These are phyloP conservation scores for Cordyceps cateniannulata DNA, from an alignment of 2,329 filamentous ascomycete genomes.

Conservation along the genomic window DNA sequence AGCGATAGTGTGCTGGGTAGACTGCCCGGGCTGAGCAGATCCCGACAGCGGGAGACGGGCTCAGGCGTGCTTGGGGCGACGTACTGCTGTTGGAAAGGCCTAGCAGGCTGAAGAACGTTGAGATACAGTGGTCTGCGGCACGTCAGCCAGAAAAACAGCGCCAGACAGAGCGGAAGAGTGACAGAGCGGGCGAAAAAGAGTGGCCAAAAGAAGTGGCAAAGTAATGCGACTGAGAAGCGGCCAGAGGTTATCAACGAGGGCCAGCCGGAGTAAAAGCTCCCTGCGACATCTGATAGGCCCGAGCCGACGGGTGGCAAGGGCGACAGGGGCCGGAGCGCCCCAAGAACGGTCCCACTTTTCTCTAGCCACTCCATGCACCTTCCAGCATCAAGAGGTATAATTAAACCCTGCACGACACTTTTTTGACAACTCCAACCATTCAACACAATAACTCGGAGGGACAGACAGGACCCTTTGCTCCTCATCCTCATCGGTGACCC, in stretches of 20 bases:
- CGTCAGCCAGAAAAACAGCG: background rate
- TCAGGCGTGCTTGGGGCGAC: background rate
- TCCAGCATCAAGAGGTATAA: background rate
- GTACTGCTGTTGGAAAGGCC: background rate
- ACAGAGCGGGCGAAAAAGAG: background rate
- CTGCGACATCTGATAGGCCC: conserved; percentile 1
- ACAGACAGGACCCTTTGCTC: background rate
- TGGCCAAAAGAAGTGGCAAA: background rate
- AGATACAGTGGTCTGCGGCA: background rate
- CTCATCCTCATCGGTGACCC: background rate
- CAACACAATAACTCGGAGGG: background rate
- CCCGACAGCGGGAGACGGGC: too few relatives aligned
- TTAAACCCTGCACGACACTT: background rate
- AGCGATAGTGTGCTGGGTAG: background rate
- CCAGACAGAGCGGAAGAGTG: background rate
- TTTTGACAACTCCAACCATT: background rate
- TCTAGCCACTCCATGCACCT: background rate
- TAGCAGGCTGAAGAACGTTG: background rate
- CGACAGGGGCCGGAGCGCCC: background rate
- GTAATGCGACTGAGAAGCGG: background rate
- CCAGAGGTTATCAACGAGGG: background rate
- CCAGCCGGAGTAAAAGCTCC: conserved; percentile 12
- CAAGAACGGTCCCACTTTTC: conserved; percentile 8
- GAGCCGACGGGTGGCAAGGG: background rate
- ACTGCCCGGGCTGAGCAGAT: background rate